Base-by-base conservation (phyloP, 257 asterid species). In the Anisodus tanguticus region DNA sequence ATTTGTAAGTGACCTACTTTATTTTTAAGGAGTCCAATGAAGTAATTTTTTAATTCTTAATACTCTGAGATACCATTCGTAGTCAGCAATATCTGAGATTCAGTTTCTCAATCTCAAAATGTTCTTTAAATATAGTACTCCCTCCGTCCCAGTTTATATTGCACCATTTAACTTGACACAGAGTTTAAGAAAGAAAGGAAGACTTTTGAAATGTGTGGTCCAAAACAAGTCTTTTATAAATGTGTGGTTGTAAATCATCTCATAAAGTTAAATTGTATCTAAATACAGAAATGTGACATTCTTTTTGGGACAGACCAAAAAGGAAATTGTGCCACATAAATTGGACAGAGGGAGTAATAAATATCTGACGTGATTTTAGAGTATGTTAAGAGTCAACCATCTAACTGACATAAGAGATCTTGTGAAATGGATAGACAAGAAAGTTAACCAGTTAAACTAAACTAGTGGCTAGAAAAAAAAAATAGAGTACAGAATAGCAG, bases 1-100 rank as follows among this genome's bases (percentile, higher is more conserved):
- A 4, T 19, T 11, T 74, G 60, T 3, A 49, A 19, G 43, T 49
- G 43, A 6, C n/a, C 43, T 10, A 6, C 60, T 74, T 74, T 11
- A 19, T 49, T 11, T 51, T 76, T 31, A 51, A 51, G 26, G 63
- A 76, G 26, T 76, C 43, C 64, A 76, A 76, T 22, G 47, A 51
- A 53, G 59, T 53, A 22, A 13, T 22, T 26, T 76, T 76, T 3
- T 10, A 22, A 76, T 51, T 58, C 47, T 76, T 26, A 6, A 37
- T 51, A 76, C 3, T 22, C 60, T 31, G 35, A 31, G 35, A 31
- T 11, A 49, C 39, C 60, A 11, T 49, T 47, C 19, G 19, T 22
- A 74, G 16, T 74, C 6, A 19, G 80, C 39, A 45, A 72, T 72
- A 74, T 74, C 80, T 12, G 43, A 51, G 19, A 74, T 74, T 74